These are phyloP conservation scores for Termitomyces bulborhizus DNA, from an alignment of 768 basidiomycete species.

Conservation along the genomic window DNA sequence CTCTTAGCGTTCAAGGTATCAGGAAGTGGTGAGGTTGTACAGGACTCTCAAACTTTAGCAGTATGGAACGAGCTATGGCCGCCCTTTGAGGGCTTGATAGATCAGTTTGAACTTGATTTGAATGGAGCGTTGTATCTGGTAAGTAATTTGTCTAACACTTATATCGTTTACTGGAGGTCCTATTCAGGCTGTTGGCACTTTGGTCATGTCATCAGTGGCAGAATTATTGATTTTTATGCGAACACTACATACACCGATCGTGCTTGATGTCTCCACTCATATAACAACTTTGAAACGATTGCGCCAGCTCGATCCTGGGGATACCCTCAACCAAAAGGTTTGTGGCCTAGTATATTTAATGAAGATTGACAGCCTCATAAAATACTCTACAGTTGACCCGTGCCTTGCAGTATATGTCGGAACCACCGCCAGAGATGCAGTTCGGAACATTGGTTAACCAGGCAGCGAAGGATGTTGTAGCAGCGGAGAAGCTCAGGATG, in stretches of 20 bases:
- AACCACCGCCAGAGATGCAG: conserved; percentile 40
- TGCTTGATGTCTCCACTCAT: conserved; percentile 47
- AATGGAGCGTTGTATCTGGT: conserved; percentile 36
- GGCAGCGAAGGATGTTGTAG: conserved; percentile 55
- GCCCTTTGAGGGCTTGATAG: conserved; percentile 51
- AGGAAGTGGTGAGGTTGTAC: conserved; percentile 19
- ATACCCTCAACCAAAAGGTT: conserved; percentile 48
- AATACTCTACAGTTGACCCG: conserved; percentile 40
- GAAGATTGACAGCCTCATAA: not conserved
- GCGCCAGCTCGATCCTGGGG: conserved; percentile 38
- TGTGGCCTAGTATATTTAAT: conserved; percentile 5
- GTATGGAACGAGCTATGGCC: conserved; percentile 81
- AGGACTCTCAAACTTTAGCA: conserved; percentile 24
- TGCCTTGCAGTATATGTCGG: conserved; percentile 44
- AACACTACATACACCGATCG: conserved; percentile 45
- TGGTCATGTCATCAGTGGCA: conserved; percentile 55
- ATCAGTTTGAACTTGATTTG: conserved; percentile 42
- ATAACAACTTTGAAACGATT: conserved; percentile 45
- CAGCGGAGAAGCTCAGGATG: conserved; percentile 62
- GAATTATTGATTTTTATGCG: conserved; percentile 62
- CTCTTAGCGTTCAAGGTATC: conserved; percentile 43
- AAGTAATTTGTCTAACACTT: conserved; percentile 11
- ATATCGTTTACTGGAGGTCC: conserved; percentile 1
- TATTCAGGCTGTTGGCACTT: conserved; percentile 43
- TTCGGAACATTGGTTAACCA: conserved; percentile 48